These are phyloP conservation scores for Olyra latifolia DNA, from an alignment of 176 grass and related monocot genomes.

Conservation along the genomic window DNA sequence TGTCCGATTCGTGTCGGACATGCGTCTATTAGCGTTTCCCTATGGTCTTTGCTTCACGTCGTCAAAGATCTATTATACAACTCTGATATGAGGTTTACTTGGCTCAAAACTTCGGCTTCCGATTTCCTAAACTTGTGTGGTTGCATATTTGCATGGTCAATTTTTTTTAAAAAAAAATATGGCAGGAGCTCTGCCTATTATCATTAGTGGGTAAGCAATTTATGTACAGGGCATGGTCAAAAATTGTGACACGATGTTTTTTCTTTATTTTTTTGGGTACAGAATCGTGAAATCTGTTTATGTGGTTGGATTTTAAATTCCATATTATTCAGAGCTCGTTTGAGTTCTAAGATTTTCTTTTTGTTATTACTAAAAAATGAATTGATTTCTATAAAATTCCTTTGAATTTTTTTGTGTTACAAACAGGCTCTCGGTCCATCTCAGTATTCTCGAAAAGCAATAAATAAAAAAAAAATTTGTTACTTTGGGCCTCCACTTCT, in stretches of 20 bases:
- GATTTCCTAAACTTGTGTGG: background rate
- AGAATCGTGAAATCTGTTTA: background rate
- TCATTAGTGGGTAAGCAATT: too few species aligned
- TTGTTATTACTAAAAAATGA: too few species aligned
- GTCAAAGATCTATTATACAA: background rate
- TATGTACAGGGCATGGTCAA: too few species aligned
- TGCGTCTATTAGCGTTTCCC: too few species aligned
- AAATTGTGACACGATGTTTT: background rate
- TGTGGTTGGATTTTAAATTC: background rate
- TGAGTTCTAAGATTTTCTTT: too few species aligned
- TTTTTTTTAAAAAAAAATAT: too few species aligned
- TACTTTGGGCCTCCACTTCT: background rate
- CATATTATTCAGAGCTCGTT: background rate
- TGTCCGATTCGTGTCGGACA: too few species aligned
- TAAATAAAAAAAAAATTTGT: background rate
- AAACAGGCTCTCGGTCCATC: background rate
- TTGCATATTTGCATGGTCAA: too few species aligned
- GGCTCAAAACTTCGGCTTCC: background rate
- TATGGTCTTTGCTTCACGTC: conserved; percentile 11
- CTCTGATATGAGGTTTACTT: background rate
- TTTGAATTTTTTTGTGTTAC: too few species aligned
- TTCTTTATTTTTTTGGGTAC: background rate
- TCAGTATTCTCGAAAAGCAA: background rate
- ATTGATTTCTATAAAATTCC: too few species aligned
- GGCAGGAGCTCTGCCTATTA: too few species aligned